phyloP scores from a whole-genome alignment of 306 rosid species.

The Arachis hypogaea region DNA sequence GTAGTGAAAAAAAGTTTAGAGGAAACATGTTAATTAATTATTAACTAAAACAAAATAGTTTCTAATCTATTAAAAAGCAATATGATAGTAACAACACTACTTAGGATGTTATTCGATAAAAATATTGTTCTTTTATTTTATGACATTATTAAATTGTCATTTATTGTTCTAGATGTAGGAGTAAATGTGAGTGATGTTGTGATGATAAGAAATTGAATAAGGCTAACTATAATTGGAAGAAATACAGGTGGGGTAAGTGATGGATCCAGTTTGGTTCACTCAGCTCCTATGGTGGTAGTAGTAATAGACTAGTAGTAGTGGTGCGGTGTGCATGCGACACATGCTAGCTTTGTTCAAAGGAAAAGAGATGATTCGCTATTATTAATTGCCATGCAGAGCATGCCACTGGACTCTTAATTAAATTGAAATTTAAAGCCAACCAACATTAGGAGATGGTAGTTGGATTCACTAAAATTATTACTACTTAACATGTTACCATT shows the following conservation, averaged over 20 bases:
- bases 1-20: too few relatives aligned
- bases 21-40: too few relatives aligned
- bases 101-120: too few relatives aligned
- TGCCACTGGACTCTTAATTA: conserved; percentile 19
- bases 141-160: too few relatives aligned
- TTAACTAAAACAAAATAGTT: too few relatives aligned
- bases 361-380: conserved; percentile 23
- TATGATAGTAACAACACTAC: too few relatives aligned
- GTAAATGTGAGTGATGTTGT: neutral
- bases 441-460: conserved; percentile 25
- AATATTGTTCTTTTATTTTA: too few relatives aligned
- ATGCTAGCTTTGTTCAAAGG: conserved; percentile 1
- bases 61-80: too few relatives aligned
- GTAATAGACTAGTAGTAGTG: too few relatives aligned
- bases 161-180: too few relatives aligned
- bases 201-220: neutral
- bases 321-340: neutral
- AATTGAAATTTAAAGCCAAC: conserved; percentile 38
- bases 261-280: neutral
- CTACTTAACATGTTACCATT: neutral
- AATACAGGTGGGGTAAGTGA: neutral
- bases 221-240: neutral
- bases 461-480: conserved; percentile 11
- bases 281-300: too few relatives aligned
- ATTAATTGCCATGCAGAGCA: conserved; percentile 19